Evolutionary conservation across 805 yeast species (phyloP).

Genomic region (Saccharomyces jurei): DNA sequence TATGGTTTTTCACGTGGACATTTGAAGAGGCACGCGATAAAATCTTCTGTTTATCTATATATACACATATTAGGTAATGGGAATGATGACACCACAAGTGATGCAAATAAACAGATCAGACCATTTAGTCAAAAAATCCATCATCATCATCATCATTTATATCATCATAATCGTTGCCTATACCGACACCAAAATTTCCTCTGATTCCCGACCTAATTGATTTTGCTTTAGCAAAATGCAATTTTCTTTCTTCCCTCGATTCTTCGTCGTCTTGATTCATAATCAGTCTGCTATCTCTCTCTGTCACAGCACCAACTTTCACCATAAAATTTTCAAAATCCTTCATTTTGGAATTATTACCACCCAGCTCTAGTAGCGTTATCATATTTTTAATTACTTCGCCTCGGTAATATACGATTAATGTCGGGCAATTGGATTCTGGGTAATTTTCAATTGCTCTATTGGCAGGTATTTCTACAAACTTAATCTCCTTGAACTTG

Average conservation of each 20-base stretch:
- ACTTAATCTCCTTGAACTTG: conserved; percentile 73
- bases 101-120: neutral
- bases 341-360: conserved; percentile 57
- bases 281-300: conserved; percentile 56
- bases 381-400: conserved; percentile 74
- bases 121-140: conserved; percentile 41
- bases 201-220: conserved; percentile 38
- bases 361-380: conserved; percentile 76
- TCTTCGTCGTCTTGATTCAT: conserved; percentile 56
- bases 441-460: conserved; percentile 93
- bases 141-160: conserved; percentile 36
- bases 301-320: conserved; percentile 54
- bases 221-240: conserved; percentile 47
- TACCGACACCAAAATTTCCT: conserved; percentile 28
- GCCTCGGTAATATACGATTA: conserved; percentile 70
- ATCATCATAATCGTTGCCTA: conserved; percentile 31
- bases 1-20: neutral
- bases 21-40: neutral
- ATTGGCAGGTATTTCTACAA: conserved; percentile 84
- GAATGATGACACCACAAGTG: neutral
- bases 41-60: neutral
- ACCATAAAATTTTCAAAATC: conserved; percentile 74
- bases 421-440: conserved; percentile 81
- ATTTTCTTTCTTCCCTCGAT: conserved; percentile 44
- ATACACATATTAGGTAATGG: neutral